Percentiles rank a stretch among this genome's conserved stretches.
These are phyloP conservation scores for Backusella luteola DNA, from an alignment of 192 early-diverging fungal genomes.

Conservation along the genomic window DNA sequence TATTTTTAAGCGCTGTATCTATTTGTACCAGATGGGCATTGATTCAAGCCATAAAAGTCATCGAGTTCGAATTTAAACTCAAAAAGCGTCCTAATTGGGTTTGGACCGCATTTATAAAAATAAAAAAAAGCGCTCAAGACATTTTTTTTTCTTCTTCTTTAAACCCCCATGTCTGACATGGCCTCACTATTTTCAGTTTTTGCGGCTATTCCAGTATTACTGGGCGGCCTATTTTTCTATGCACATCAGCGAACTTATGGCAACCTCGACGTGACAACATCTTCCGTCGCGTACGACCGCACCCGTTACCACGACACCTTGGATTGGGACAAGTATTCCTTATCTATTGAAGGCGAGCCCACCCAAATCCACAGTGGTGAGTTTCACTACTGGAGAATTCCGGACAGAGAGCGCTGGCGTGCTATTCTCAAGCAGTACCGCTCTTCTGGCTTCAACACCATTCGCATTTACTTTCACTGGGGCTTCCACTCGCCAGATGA, in stretches of 20 bases:
- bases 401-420: slow-evolving; percentile 63
- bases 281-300: slow-evolving; percentile 39
- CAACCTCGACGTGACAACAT: slow-evolving; percentile 37
- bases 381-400: slow-evolving; percentile 88
- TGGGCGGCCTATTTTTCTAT: slow-evolving; percentile 24
- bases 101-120: not conserved
- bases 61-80: not conserved
- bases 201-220: slow-evolving; percentile 21
- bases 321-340: slow-evolving; percentile 68
- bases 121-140: not conserved
- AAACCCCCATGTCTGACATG: slow-evolving; percentile 16
- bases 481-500: slow-evolving; percentile 78
- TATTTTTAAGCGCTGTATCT: no score
- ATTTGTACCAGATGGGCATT: no score
- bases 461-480: slow-evolving; percentile 92
- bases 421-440: slow-evolving; percentile 69
- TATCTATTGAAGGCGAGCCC: slow-evolving; percentile 67
- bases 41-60: no score
- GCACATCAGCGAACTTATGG: slow-evolving; percentile 32
- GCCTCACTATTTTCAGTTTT: slow-evolving; percentile 23
- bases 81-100: not conserved
- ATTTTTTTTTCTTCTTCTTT: not conserved
- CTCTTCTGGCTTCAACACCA: slow-evolving; percentile 70
- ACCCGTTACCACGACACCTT: slow-evolving; percentile 44
- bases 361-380: slow-evolving; percentile 70